Evolutionary conservation across 2,329 filamentous ascomycete genomes (phyloP).

Genomic region (Didymella sp.): DNA sequence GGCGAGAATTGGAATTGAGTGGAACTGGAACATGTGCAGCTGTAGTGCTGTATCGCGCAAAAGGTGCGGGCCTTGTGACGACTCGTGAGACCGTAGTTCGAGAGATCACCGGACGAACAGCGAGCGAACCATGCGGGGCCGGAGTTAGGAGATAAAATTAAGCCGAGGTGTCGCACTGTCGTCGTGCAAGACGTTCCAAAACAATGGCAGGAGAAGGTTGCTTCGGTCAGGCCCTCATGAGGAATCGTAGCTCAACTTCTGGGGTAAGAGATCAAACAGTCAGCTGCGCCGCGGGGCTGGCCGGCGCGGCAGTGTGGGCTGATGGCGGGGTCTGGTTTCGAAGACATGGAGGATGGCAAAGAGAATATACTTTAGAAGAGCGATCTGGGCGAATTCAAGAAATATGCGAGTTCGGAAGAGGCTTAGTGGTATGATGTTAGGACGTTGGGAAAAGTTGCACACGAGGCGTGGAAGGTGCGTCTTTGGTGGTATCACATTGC

Average conservation of each 20-base stretch:
- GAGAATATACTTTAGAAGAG: no score
- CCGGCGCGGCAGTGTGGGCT: no score
- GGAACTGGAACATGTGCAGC: conserved; percentile 15
- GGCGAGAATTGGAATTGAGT: conserved; percentile 7
- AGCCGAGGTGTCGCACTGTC: background rate
- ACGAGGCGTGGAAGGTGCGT: background rate
- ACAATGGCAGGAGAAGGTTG: no score
- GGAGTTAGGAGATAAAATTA: background rate
- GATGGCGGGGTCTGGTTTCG: no score
- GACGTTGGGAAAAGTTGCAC: no score
- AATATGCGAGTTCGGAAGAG: no score
- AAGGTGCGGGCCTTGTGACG: background rate
- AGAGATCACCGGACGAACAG: conserved; percentile 1
- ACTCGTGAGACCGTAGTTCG: background rate
- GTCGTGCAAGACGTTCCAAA: background rate
- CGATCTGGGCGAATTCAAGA: no score
- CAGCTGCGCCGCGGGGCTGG: background rate
- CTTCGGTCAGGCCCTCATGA: no score
- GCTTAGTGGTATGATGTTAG: no score
- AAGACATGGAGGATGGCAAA: no score
- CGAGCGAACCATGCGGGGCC: background rate
- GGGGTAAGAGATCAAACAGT: background rate
- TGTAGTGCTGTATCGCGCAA: background rate
- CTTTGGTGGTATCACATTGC: background rate
- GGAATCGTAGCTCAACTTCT: no score